Evolutionary conservation across 352 stramenopile genomes (phyloP), one percentile per base, ranked within the genome.

Genomic region (Globisporangium barbulae): DNA sequence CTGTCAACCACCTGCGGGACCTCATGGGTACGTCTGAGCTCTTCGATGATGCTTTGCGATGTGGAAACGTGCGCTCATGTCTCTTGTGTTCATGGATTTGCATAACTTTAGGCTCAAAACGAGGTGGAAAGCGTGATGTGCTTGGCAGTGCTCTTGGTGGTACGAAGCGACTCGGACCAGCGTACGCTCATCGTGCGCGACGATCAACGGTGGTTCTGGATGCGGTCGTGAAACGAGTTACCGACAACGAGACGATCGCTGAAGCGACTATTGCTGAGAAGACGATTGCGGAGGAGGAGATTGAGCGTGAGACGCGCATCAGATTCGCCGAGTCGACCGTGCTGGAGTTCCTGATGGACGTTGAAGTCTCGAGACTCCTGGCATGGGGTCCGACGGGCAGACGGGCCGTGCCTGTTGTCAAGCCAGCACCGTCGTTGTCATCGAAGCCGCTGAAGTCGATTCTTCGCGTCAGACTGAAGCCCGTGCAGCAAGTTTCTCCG

Each of bases 311-410:
- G 15, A 69, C 69, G 13, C 73, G 69, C 30, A 57, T 68, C 48
- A 22, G 22, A 13, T 68, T 68, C 13, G 44, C 19, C 5, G 44
- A 58, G 15, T 5, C 72, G 56, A 48, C 61, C 52, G 30, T 53
- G 35, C 49, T 83, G 25, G 25, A 95, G 64, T 17, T 94, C 64
- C 37, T 91, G 73, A 22, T 89, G 35, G 53, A 78, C 64, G 68
- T 95, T 71, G 72, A 95, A 90, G 47, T 79, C 73, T 37, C 81
- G 69, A 47, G 93, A 89, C 62, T 68, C 1, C 22, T 61, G 6
- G 6, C 50, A 41, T 63, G 62, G 62, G 44, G 33, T 45, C 53
- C 53, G 13, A 35, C 53, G 2, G 53, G 62, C 9, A 49, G 31
- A 2, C n/a, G 30, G 12, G 48, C n/a, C 3, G 9, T 31, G 12